Evolutionary conservation across 2,329 filamentous ascomycete genomes (phyloP), one percentile per base, ranked within the genome.

Genomic region (Fusarium sp.): DNA sequence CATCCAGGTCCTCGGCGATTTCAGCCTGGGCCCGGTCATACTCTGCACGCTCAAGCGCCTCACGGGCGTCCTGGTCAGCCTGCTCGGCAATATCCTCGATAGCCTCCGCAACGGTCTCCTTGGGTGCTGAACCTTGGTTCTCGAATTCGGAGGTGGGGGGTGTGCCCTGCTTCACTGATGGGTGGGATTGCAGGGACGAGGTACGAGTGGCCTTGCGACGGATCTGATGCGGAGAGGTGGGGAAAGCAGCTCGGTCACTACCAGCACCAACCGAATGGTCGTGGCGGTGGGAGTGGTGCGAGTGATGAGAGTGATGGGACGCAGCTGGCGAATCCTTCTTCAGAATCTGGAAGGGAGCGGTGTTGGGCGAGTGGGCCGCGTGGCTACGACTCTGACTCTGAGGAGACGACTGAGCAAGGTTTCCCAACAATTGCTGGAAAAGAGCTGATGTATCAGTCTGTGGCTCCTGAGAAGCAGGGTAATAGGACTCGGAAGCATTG

Each of bases 51-150:
- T 86, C 87, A 57, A 93, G 80, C 45, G 91, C 89, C 74, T 92
- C 87, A 72, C 90, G 88, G 4, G 91, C 89, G 73, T 86, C 84
- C 9, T 80, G 78, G 63, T 87, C 81, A 21, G 79, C 84, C 70
- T 82, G 80, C 50, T 78, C 78, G 43, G 90, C 91, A 67, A 94
- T 83, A 42, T 89, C 89, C 69, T 84, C 87, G 40, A 94, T 84
- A 26, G 91, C 90, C 57, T 93, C 88, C 21, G 91, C 85, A 31
- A 96, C 91, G 50, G 90, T 91, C 78, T 93, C 91, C 69, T 84
- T 88, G 54, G 88, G 91, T 78, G 65, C 64, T 28, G 73, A 65
- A 46, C 65, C 68, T 42, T 74, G 71, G 54, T 69, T 71, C 33
- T 76, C 78, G 40, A 75, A 74, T 19, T 79, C 79, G 40, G 74